A percentile compares a stretch with the other conserved stretches of the same genome.
Conservation (phyloP, 2,329 filamentous ascomycete genomes). For the Ophiostoma angusticollis region DNA sequence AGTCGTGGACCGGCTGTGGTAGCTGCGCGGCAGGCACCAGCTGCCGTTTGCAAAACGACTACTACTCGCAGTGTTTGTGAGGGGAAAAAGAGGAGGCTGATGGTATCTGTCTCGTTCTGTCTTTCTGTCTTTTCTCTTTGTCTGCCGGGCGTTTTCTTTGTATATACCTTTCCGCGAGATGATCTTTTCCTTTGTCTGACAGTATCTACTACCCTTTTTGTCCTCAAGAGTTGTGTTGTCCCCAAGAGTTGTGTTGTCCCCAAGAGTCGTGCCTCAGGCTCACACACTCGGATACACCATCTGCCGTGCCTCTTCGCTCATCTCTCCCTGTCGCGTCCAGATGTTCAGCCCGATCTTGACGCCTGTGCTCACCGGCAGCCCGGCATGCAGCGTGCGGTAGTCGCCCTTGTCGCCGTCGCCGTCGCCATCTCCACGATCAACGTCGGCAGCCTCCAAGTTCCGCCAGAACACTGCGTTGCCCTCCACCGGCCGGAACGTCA, state of each 20-base stretch:
- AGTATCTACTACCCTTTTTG: no score
- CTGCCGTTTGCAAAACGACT: constrained; percentile 23
- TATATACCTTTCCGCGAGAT: constrained; percentile 1
- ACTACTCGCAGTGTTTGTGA: constrained; percentile 25
- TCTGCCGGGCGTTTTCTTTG: not conserved
- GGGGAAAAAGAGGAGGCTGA: not conserved
- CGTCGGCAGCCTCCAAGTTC: constrained; percentile 29
- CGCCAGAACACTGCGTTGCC: constrained; percentile 37
- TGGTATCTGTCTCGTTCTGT: not conserved
- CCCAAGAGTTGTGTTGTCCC: no score
- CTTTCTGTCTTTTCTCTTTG: not conserved
- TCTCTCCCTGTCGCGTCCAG: constrained; percentile 32
- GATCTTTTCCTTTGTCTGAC: not conserved
- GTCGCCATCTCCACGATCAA: no score
- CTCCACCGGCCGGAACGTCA: constrained; percentile 32
- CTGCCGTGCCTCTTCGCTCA: constrained; percentile 24
- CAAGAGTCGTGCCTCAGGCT: no score
- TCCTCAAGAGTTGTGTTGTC: no score
- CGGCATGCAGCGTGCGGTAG: constrained; percentile 31
- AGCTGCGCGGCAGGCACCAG: constrained; percentile 22
- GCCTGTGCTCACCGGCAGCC: constrained; percentile 31
- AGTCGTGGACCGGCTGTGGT: constrained; percentile 24
- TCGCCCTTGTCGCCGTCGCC: constrained; percentile 27
- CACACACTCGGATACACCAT: constrained; percentile 5
- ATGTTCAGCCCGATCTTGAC: constrained; percentile 39